These are phyloP conservation scores for Nothopassalora personata DNA, from an alignment of 2,329 filamentous ascomycete species.

Conservation along the genomic window DNA sequence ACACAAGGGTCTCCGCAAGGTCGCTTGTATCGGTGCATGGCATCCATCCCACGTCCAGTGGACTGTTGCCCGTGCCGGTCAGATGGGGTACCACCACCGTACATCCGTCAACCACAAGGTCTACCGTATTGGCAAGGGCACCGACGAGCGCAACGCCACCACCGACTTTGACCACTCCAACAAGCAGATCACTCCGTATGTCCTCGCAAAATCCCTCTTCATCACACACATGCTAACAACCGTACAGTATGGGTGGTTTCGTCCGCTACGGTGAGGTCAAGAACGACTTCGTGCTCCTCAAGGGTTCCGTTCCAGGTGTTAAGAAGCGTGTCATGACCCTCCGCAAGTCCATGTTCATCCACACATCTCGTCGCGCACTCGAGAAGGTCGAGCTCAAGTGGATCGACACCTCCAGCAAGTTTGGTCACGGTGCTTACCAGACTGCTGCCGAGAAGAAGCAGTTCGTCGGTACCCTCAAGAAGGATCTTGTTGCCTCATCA, in stretches of 20 bases:
- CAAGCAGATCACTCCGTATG: conserved; percentile 99
- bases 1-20: conserved; percentile 99
- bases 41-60: conserved; percentile 99
- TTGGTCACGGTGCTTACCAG: conserved; percentile 99
- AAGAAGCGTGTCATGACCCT: conserved; percentile 99
- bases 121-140: conserved; percentile 94
- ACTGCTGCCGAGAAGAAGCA: conserved; percentile 96
- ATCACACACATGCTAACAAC: conserved; percentile 32
- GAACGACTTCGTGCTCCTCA: conserved; percentile 97
- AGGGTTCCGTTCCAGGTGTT: conserved; percentile 94
- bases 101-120: conserved; percentile 99
- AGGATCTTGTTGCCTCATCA: conserved; percentile 62
- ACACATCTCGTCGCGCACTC: conserved; percentile 90
- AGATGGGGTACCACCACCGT: conserved; percentile 99
- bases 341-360: conserved; percentile 96
- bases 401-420: conserved; percentile 99
- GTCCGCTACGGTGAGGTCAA: conserved; percentile 99
- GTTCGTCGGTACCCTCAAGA: conserved; percentile 98
- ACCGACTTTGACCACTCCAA: conserved; percentile 96
- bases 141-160: conserved; percentile 84
- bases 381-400: conserved; percentile 99
- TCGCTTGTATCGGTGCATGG: conserved; percentile 99
- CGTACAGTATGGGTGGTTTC: conserved; percentile 85
- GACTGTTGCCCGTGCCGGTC: conserved; percentile 99
- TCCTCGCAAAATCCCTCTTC: conserved; percentile 32